Base-by-base conservation (phyloP, 129 eudicot genomes). In the Flaveria sonorensis region DNA sequence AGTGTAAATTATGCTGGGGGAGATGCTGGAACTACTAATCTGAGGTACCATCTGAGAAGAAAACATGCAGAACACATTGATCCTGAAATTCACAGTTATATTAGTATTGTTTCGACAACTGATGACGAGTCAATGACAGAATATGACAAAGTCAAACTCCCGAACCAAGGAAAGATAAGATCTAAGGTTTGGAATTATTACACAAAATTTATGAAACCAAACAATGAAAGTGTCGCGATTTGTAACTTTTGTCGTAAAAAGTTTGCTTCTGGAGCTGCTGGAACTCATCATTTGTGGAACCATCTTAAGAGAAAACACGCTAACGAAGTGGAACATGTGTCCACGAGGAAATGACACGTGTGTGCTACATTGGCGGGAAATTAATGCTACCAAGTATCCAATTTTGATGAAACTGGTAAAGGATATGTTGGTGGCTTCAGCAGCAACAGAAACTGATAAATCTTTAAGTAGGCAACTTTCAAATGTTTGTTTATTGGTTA, bases 111-210 rank as follows among this genome's bases (percentile, higher is more conserved):
- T 50, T 21, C 80, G 50, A 46, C 52, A 18, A 26, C 55, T 1
- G 80, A 76, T 48, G 73, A 48, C 0, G 65, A 76, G 23, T 48
- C 65, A 36, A 50, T 65, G 64, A 50, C 48, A 3, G 73, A 10
- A 48, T 51, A 28, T 19, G 51, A 75, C 24, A 59, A 75, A 75
- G 71, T 26, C 39, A 24, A n/a, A 8, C 71, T 61, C 61, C 19
- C 50, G 13, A 47, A 16, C 30, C 71, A 28, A 28, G 3, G 56
- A 51, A 75, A 47, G 71, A 47, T 14, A 32, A 62, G 60, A 60
- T 75, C 79, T 13, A 12, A 26, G 71, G 79, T 75, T 28, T 75
- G 79, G 79, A 75, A 75, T 20, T 50, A 75, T 61, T 75, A 61
- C 47, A 16, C 63, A 62, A 75, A n/a, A 28, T 21, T 75, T 48